Evolutionary conservation across 1,284 basidiomycete species (phyloP).

Genomic region (Ustilago nuda): DNA sequence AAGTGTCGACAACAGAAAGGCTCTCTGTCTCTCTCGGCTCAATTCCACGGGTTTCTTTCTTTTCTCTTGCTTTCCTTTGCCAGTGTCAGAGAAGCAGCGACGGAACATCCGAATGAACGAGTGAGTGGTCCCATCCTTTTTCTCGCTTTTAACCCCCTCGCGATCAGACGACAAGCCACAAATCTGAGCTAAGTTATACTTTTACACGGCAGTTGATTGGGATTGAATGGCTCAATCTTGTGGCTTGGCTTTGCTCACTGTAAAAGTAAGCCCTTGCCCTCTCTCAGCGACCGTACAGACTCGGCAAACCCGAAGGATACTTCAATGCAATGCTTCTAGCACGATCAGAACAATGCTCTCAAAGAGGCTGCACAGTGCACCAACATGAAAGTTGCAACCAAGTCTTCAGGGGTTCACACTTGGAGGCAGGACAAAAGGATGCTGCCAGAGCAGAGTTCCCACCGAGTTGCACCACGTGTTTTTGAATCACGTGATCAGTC

Average conservation of each 20-base stretch:
- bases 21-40: constrained; percentile 2
- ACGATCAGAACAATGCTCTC: not conserved
- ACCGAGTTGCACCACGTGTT: no score
- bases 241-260: no score
- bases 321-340: not conserved
- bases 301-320: not conserved
- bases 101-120: not conserved
- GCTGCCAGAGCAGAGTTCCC: not conserved
- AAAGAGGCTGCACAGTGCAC: not conserved
- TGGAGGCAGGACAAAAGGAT: not conserved
- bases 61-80: not conserved
- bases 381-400: not conserved
- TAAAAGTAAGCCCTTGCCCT: no score
- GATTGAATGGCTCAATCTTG: not conserved
- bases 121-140: not conserved
- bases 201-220: not conserved
- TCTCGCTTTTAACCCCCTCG: not conserved
- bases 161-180: not conserved
- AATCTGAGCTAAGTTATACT: not conserved
- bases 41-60: not conserved
- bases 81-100: not conserved
- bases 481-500: no score
- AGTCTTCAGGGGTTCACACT: not conserved
- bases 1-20: not conserved
- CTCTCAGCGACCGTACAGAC: no score